phyloP scores from a whole-genome alignment of 495 filamentous ascomycete species.

The Talaromyces wortmannii region DNA sequence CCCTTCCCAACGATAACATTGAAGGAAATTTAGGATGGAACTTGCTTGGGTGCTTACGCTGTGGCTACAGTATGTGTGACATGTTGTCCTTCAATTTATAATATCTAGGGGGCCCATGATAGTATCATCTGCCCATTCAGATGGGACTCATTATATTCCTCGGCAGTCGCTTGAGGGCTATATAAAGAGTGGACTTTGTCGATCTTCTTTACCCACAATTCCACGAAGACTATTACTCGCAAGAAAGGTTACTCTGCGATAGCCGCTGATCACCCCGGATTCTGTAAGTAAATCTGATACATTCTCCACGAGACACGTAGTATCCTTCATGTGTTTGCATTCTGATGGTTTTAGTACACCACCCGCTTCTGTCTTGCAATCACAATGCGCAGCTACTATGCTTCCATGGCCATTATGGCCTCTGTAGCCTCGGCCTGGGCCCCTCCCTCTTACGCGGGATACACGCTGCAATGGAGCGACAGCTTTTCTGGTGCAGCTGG shows the following conservation, averaged over 20 bases:
- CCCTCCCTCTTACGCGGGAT: conserved; percentile 3
- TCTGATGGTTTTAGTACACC: neutral
- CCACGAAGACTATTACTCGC: too few species aligned
- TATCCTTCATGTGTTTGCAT: too few species aligned
- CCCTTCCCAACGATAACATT: neutral
- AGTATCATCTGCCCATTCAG: neutral
- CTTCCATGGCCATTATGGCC: conserved; percentile 1
- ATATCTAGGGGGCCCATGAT: neutral
- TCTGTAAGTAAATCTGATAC: too few species aligned
- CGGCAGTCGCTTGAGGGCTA: neutral
- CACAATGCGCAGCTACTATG: neutral
- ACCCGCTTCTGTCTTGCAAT: neutral
- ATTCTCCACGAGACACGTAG: too few species aligned
- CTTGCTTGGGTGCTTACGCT: neutral
- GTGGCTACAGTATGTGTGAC: neutral
- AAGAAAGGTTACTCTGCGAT: too few species aligned
- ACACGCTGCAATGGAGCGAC: conserved; percentile 3
- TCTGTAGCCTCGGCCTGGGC: conserved; percentile 3
- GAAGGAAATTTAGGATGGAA: neutral
- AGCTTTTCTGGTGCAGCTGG: neutral
- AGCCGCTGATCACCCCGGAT: too few species aligned
- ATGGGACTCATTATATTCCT: neutral
- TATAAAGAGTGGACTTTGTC: neutral
- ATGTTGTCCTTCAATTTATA: neutral
- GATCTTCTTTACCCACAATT: neutral